Percentiles rank a stretch among this genome's conserved stretches.
These are phyloP conservation scores for Pythium pyrilobum DNA, from an alignment of 352 stramenopile species.

Conservation along the genomic window DNA sequence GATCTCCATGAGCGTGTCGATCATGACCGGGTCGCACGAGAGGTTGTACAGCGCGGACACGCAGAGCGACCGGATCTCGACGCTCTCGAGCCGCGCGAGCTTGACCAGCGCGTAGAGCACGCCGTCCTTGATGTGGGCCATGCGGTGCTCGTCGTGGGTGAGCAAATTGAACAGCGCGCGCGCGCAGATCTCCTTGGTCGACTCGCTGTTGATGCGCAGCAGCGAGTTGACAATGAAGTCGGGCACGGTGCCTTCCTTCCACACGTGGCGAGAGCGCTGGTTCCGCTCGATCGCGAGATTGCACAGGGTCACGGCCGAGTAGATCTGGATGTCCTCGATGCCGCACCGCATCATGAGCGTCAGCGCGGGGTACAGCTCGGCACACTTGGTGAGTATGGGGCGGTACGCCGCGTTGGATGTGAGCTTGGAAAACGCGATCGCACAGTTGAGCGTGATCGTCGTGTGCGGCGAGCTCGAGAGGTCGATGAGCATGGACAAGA, in stretches of 20 bases:
- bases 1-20: slow-evolving; percentile 78
- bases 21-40: slow-evolving; percentile 61
- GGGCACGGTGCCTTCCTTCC: slow-evolving; percentile 80
- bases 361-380: slow-evolving; percentile 69
- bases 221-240: slow-evolving; percentile 90
- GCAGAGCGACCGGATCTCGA: slow-evolving; percentile 75
- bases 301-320: slow-evolving; percentile 83
- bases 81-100: slow-evolving; percentile 73
- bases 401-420: slow-evolving; percentile 53
- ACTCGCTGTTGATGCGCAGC: slow-evolving; percentile 85
- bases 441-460: slow-evolving; percentile 65
- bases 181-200: slow-evolving; percentile 86
- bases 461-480: slow-evolving; percentile 56
- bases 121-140: slow-evolving; percentile 81
- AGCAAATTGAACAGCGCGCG: slow-evolving; percentile 84
- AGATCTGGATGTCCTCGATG: slow-evolving; percentile 86
- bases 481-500: slow-evolving; percentile 78
- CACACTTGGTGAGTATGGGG: slow-evolving; percentile 51
- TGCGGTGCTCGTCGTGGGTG: slow-evolving; percentile 71
- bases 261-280: slow-evolving; percentile 61
- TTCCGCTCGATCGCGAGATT: slow-evolving; percentile 73
- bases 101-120: slow-evolving; percentile 87
- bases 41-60: slow-evolving; percentile 83
- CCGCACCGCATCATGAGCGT: slow-evolving; percentile 87
- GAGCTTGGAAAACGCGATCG: slow-evolving; percentile 75